Conservation (phyloP, 2,329 filamentous ascomycete species). For the Apiospora rasikravindrae region DNA sequence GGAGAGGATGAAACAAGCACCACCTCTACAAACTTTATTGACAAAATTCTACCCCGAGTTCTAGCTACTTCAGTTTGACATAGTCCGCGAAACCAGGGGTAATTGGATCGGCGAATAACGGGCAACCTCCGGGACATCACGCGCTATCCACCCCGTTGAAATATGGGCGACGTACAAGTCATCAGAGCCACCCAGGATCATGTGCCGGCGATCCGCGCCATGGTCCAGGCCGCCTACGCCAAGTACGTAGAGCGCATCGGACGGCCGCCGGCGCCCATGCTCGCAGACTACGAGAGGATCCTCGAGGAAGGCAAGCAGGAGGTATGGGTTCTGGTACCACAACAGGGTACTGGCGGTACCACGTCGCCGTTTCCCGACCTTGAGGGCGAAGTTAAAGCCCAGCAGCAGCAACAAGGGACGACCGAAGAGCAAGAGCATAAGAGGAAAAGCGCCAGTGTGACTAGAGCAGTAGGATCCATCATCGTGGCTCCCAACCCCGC, state of each 20-base stretch:
- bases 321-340: background rate
- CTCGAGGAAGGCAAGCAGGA: constrained; percentile 27
- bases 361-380: background rate
- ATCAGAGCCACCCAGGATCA: background rate
- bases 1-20: no score
- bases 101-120: no score
- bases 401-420: constrained; percentile 8
- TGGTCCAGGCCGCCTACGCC: constrained; percentile 21
- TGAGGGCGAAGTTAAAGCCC: background rate
- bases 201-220: background rate
- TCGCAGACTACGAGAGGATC: constrained; percentile 37
- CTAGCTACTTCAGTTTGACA: no score
- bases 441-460: background rate
- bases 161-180: background rate
- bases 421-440: constrained; percentile 15
- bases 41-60: no score
- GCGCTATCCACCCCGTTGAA: no score
- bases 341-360: background rate
- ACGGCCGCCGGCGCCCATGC: constrained; percentile 43
- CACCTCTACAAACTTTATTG: no score
- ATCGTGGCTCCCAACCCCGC: constrained; percentile 26
- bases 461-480: constrained; percentile 34
- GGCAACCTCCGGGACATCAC: background rate
- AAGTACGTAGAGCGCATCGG: constrained; percentile 28
- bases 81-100: no score